A percentile compares a stretch with the other conserved stretches of the same genome.
These are phyloP conservation scores for Saccharata proteae DNA, from an alignment of 2,329 filamentous ascomycete genomes.

Conservation along the genomic window DNA sequence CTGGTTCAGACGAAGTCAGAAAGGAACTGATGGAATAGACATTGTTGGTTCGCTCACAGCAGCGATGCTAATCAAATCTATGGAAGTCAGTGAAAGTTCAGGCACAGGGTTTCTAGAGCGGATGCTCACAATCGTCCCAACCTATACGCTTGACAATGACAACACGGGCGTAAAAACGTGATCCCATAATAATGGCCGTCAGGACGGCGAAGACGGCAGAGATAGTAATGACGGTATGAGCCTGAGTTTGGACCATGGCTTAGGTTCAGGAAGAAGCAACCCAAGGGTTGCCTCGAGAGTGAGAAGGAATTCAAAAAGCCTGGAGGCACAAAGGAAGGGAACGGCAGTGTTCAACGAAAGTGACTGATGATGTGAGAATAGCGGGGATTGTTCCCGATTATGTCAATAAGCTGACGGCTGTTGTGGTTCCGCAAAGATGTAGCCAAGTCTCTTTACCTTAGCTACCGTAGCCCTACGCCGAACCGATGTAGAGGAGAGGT, in stretches of 20 bases:
- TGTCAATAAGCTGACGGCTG: too few relatives aligned
- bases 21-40: constrained; percentile 11
- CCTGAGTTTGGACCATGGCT: constrained; percentile 7
- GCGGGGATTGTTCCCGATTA: too few relatives aligned
- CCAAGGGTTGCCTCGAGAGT: too few relatives aligned
- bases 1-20: constrained; percentile 10
- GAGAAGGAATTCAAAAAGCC: too few relatives aligned
- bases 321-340: too few relatives aligned
- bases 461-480: too few relatives aligned
- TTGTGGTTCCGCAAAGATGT: too few relatives aligned
- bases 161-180: constrained; percentile 29
- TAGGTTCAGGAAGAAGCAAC: too few relatives aligned
- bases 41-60: constrained; percentile 12
- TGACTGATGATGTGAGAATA: too few relatives aligned
- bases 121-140: constrained; percentile 17
- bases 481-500: too few relatives aligned
- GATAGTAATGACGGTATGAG: constrained; percentile 18
- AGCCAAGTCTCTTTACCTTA: too few relatives aligned
- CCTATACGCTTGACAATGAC: constrained; percentile 24
- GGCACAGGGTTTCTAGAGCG: background rate
- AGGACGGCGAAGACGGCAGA: constrained; percentile 26
- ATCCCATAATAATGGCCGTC: constrained; percentile 24
- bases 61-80: constrained; percentile 13
- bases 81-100: background rate
- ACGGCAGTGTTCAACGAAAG: too few relatives aligned